Base-by-base conservation (phyloP, 805 yeast species). In the Maudiozyma turicensis region DNA sequence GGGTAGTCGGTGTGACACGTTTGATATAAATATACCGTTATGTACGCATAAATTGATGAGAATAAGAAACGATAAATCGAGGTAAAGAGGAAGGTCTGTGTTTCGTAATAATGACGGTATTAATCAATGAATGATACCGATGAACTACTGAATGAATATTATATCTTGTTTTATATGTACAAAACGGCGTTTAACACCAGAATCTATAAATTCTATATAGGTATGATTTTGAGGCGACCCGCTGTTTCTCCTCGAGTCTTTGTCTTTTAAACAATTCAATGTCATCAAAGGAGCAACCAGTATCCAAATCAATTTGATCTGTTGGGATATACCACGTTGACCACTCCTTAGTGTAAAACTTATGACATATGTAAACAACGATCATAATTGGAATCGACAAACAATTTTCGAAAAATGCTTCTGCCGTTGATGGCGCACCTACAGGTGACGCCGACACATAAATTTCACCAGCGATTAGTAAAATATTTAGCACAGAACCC, bases 401-500 rank as follows among this genome's bases (percentile, higher is more conserved):
- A 65, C 80, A 78, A 50, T 73, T 65, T 58, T 77, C 69, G 70
- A 80, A 77, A 64, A 79, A 80, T 6, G 63, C 64, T 35, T 56
- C 58, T 8, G 69, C 73, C 49, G 58, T 52, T 48, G 68, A 70
- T 14, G 67, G 41, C 5, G 57, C 65, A 9, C 76, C 75, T 41
- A 77, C 60, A 44, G 90, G 90, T 71, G 70, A 82, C 41, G 82
- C 68, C 2, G 88, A 85, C 48, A 80, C 72, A 84, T 87, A 84
- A 69, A 84, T 81, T 64, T 82, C 86, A 40, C 85, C 82, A 46
- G 76, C 70, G 44, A 85, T 68, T 50, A 84, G 75, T 48, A 80
- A 65, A 40, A 70, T 47, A 62, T 79, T 80, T 49, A 85, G 63
- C 4, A 64, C 33, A 33, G 76, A 60, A 45, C 88, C 88, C 52